Conservation (phyloP, 164 flowering plant species). For the Vitis amurensis region DNA sequence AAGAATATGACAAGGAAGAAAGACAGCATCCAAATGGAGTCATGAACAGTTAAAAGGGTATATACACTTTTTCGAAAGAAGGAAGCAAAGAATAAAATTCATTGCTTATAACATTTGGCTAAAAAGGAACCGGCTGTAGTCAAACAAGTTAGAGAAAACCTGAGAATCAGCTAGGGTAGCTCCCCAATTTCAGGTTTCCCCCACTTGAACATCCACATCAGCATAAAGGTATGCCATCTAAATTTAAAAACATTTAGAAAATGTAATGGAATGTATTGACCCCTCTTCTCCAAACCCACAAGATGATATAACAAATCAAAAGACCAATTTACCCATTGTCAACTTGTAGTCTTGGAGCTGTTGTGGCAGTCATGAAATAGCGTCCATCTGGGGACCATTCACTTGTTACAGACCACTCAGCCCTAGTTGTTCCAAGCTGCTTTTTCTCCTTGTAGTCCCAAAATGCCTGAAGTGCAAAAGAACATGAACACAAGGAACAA, state of each 20-base stretch:
- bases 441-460: conserved; percentile 88
- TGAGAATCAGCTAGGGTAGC: neutral
- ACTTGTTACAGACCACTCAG: conserved; percentile 93
- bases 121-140: neutral
- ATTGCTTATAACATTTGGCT: neutral
- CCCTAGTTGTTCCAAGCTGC: conserved; percentile 70
- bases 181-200: neutral
- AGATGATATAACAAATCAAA: neutral
- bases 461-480: conserved; percentile 56
- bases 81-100: neutral
- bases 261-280: too few species aligned
- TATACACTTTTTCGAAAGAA: too few species aligned
- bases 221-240: neutral
- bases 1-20: too few species aligned
- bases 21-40: too few species aligned
- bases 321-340: conserved; percentile 82
- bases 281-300: too few species aligned
- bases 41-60: too few species aligned
- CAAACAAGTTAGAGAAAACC: neutral
- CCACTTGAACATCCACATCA: neutral
- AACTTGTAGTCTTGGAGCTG: conserved; percentile 95
- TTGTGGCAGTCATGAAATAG: conserved; percentile 97
- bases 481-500: neutral
- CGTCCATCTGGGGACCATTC: conserved; percentile 98
- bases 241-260: too few species aligned